These are phyloP conservation scores for Leucoagaricus sp. DNA, from an alignment of 1,284 basidiomycete genomes.

Conservation along the genomic window DNA sequence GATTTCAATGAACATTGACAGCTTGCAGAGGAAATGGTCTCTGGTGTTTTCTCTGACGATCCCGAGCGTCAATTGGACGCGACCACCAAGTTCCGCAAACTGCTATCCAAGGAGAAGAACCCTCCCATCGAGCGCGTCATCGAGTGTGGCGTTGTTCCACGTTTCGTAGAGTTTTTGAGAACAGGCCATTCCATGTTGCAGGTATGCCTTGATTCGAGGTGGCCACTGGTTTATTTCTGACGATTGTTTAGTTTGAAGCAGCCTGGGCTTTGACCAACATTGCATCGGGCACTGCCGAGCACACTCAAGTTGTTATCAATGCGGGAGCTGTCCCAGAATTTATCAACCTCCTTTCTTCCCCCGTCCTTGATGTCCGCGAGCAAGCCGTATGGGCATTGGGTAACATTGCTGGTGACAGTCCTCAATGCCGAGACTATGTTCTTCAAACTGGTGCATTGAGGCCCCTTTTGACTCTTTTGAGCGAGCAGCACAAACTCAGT, in stretches of 20 bases:
- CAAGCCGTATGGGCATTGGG: constrained; percentile 97
- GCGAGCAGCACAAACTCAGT: constrained; percentile 91
- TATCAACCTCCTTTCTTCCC: constrained; percentile 88
- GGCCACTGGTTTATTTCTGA: constrained; percentile 15
- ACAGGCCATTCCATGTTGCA: constrained; percentile 94
- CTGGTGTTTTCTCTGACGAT: constrained; percentile 91
- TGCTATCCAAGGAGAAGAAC: constrained; percentile 99
- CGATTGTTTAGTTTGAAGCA: constrained; percentile 82
- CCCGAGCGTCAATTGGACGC: constrained; percentile 92
- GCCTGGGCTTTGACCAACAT: constrained; percentile 99
- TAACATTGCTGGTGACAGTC: constrained; percentile 96
- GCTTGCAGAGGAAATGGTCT: constrained; percentile 92
- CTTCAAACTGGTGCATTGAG: constrained; percentile 76
- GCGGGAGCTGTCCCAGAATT: constrained; percentile 97
- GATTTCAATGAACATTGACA: constrained; percentile 33
- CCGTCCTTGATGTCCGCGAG: constrained; percentile 90
- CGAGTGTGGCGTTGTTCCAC: constrained; percentile 95
- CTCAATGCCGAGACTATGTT: constrained; percentile 91
- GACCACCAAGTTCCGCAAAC: constrained; percentile 96
- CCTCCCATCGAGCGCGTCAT: constrained; percentile 99
- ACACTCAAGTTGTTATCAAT: constrained; percentile 97
- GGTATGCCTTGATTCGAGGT: constrained; percentile 45
- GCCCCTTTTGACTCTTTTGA: constrained; percentile 71
- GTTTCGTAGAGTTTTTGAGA: constrained; percentile 95
- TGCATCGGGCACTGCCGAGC: constrained; percentile 97